Conservation (phyloP, 495 filamentous ascomycete species). For the Glutinoglossum americanum region DNA sequence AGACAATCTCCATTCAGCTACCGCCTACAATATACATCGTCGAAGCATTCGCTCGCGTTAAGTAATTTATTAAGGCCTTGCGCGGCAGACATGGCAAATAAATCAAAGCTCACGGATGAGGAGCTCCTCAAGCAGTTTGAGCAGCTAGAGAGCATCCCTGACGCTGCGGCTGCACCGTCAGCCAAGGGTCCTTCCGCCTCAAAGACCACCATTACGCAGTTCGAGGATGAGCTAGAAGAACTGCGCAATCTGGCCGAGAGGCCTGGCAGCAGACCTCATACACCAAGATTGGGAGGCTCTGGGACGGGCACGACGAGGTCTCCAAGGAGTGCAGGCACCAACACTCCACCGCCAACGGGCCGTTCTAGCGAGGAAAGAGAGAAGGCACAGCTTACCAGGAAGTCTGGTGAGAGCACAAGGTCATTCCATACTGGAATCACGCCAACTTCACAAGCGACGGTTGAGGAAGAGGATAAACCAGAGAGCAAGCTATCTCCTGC, state of each 20-base stretch:
- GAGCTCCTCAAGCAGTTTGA: slow-evolving; percentile 72
- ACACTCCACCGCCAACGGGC: slow-evolving; percentile 31
- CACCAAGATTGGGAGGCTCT: slow-evolving; percentile 53
- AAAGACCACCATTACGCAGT: slow-evolving; percentile 26
- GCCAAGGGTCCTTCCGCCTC: slow-evolving; percentile 21
- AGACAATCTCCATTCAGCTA: no score
- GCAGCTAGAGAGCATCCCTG: slow-evolving; percentile 24
- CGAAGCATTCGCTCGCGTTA: neutral
- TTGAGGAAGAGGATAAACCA: neutral
- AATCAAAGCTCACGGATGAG: slow-evolving; percentile 26
- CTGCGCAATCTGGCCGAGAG: slow-evolving; percentile 59
- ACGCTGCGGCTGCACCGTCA: slow-evolving; percentile 24
- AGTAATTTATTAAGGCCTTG: no score
- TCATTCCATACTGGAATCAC: slow-evolving; percentile 37
- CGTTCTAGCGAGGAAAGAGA: slow-evolving; percentile 34
- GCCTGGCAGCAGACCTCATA: slow-evolving; percentile 51
- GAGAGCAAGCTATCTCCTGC: slow-evolving; percentile 8
- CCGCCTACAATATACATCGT: no score
- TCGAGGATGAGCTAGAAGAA: slow-evolving; percentile 52
- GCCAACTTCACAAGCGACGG: slow-evolving; percentile 2
- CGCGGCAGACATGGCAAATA: neutral
- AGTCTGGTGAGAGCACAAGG: slow-evolving; percentile 51
- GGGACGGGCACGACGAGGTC: slow-evolving; percentile 28
- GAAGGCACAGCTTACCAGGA: slow-evolving; percentile 22
- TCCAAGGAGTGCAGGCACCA: slow-evolving; percentile 35